phyloP scores from a whole-genome alignment of 352 stramenopile genomes.

The Pythium guiyangense region DNA sequence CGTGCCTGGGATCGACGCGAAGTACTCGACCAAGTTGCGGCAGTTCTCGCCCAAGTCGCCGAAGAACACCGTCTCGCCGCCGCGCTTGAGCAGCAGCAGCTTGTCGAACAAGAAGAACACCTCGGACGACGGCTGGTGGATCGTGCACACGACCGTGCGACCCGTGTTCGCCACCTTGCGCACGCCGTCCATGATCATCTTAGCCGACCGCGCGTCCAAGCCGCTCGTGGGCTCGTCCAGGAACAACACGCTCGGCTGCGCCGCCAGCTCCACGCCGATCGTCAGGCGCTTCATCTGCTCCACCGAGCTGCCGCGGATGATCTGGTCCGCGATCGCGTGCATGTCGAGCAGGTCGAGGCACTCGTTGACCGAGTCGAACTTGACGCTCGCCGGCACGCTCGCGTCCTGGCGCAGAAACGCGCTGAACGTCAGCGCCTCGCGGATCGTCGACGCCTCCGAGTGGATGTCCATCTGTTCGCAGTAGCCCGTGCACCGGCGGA shows the following conservation, averaged over 20 bases:
- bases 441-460: no score
- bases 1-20: slow-evolving; percentile 15
- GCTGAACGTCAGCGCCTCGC: slow-evolving; percentile 79
- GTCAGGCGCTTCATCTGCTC: slow-evolving; percentile 34
- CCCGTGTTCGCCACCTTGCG: slow-evolving; percentile 62
- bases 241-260: slow-evolving; percentile 71
- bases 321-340: slow-evolving; percentile 14
- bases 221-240: slow-evolving; percentile 64
- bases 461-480: no score
- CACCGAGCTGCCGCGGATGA: slow-evolving; percentile 18
- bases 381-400: slow-evolving; percentile 7
- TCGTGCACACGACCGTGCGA: slow-evolving; percentile 10
- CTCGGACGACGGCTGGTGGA: slow-evolving; percentile 1
- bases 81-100: no score
- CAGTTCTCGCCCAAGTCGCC: no score
- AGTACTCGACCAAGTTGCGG: no score
- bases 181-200: slow-evolving; percentile 70
- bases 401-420: slow-evolving; percentile 16
- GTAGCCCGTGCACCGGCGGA: no score
- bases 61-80: no score
- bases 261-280: slow-evolving; percentile 54
- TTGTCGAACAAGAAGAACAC: no score
- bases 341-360: slow-evolving; percentile 14
- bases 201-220: slow-evolving; percentile 71
- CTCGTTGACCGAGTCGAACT: slow-evolving; percentile 14